Evolutionary conservation across 1,139 yeast species (phyloP), one percentile per base, ranked within the genome.

Genomic region (Saccharomyces uvarum): DNA sequence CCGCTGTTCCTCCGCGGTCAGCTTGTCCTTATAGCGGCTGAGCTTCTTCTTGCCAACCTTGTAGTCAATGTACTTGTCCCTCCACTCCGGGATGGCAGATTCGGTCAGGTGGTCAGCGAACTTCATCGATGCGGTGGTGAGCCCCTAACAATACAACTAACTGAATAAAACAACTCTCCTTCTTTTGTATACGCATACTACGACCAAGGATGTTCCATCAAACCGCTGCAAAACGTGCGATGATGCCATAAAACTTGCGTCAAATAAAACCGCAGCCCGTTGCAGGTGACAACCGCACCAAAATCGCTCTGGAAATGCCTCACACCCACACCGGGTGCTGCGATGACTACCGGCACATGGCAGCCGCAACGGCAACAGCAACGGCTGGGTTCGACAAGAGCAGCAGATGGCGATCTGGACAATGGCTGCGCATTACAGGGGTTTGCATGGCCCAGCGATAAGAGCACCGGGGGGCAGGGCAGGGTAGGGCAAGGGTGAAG

Each of bases 41-140:
- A 84, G 73, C 62, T 76, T 75, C 71, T 81, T 81, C 69, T 83
- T 83, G 19, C 87, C 87, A 27, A 72, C 72, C 66, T 84, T 85
- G 67, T 90, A 90, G 69, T 88, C 84, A 46, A 90, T 74, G 63
- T 90, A 89, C 67, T 86, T 90, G 57, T 81, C 82, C 62, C 82
- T 77, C 97, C 97, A 89, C 69, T 89, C 97, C 1, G 96, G 96
- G 5, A 88, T 88, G 58, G 81, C 71, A 31, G 81, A 80, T 50
- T 80, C 84, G 57, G 74, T 77, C 55, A 83, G 70, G 38, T 83
- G 78, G 59, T 80, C 85, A 11, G 80, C 85, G 64, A 82, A 82
- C 70, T 82, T 82, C 88, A 83, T 82, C 24, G 21, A 7, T 46
- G 9, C 38, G 11, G 24, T 44, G 21, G 13, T 29, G 41, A 26